Base-by-base conservation (phyloP, 2,329 filamentous ascomycete genomes). In the Fusarium globosum region DNA sequence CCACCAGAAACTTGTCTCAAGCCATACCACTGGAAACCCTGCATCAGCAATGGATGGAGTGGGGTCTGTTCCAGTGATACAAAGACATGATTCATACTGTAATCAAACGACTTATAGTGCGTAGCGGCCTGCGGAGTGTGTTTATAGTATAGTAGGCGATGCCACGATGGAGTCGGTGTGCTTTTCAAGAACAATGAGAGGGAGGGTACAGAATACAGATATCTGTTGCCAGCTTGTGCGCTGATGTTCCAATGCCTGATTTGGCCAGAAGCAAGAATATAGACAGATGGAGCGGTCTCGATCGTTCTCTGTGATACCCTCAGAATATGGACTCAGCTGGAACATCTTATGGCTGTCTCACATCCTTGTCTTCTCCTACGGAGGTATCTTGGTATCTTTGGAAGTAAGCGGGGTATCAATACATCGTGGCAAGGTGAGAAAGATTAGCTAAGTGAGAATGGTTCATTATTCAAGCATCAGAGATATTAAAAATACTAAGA, bases 321-420 rank as follows among this genome's bases (percentile, higher is more conserved):
- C 42, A 30, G 11, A 9, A 8, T 18, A 28, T 38, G 6, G 33
- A 4, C 41, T 59, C 62, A 65, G 62, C 62, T 64, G 33, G 41
- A 9, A 39, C n/a, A 8, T 39, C 8, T 10, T 18, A 1, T 6
- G 2, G 8, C 15, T 65, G 59, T 65, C 46, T 55, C 26, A 28
- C 13, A 2, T 18, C 10, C 14, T 20, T 4, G 18, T 0, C 9
- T 0, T 8, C 15, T 23, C 4, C 8, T 36, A 5, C 33, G 15
- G 33, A 51, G 33, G n/a, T 15, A 14, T 26, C 20, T 23, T 14
- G 14, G 2, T 5, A 23, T 36, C 8, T 16, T 28, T 8, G 12
- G 30, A 28, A 16, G 26, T 8, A 10, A 36, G 33, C 49, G 33
- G 30, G 13, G 13, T 26, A 20, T 21, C 13, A 12, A 52, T 4